A percentile compares a stretch with the other conserved stretches of the same genome.
Conservation (phyloP, 495 filamentous ascomycete species). For the Darksidea phi region DNA sequence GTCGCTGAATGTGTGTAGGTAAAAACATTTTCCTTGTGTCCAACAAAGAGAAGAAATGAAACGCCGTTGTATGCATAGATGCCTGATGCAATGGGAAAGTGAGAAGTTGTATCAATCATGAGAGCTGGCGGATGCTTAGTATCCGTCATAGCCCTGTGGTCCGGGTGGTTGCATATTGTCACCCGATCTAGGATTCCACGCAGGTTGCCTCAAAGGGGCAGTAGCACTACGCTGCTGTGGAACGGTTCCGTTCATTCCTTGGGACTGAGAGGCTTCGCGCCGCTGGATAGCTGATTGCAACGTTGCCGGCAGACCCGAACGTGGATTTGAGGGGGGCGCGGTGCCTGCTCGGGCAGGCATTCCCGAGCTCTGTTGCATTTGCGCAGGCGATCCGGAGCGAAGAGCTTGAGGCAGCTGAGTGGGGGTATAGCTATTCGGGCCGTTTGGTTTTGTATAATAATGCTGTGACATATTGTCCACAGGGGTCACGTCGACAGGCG, state of each 20-base stretch:
- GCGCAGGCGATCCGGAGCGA: conserved; percentile 23
- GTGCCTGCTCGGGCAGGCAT: conserved; percentile 24
- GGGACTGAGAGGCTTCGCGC: conserved; percentile 30
- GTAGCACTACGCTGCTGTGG: conserved; percentile 30
- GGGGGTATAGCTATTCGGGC: conserved; percentile 11
- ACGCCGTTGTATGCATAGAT: no score
- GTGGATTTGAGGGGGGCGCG: conserved; percentile 28
- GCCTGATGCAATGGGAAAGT: background rate
- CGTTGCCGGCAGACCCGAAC: conserved; percentile 23
- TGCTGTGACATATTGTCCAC: conserved; percentile 8
- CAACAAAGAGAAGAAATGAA: no score
- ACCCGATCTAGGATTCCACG: conserved; percentile 16
- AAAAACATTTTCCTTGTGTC: no score
- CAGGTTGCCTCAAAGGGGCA: conserved; percentile 27
- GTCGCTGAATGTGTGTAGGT: no score
- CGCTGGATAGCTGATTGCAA: conserved; percentile 36
- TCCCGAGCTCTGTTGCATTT: conserved; percentile 9
- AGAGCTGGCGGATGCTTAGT: background rate
- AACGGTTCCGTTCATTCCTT: conserved; percentile 6
- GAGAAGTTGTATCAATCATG: conserved; percentile 5
- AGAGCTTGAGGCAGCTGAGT: conserved; percentile 20
- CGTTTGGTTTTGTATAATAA: conserved; percentile 4
- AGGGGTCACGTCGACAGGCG: conserved; percentile 33
- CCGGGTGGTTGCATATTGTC: conserved; percentile 20
- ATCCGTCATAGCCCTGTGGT: conserved; percentile 1